Percentiles rank a stretch among this genome's conserved stretches.
phyloP scores from a whole-genome alignment of 495 filamentous ascomycete species.

The Penicillium odoratum region DNA sequence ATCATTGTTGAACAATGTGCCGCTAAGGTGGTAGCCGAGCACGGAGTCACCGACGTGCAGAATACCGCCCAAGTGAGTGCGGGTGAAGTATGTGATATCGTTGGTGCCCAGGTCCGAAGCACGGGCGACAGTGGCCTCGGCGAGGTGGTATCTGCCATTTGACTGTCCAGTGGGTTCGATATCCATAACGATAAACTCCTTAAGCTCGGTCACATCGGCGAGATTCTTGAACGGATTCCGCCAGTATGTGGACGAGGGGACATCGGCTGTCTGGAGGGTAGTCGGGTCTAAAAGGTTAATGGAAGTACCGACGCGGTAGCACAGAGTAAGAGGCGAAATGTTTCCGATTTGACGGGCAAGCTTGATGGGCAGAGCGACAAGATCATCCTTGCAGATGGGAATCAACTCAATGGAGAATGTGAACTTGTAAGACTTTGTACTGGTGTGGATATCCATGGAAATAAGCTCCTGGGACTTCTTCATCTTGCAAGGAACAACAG shows the following conservation, averaged over 20 bases:
- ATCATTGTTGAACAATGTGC: constrained; percentile 87
- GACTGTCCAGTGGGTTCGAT: constrained; percentile 75
- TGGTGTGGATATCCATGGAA: constrained; percentile 88
- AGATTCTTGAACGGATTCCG: constrained; percentile 78
- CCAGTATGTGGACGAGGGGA: constrained; percentile 83
- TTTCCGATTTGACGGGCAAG: constrained; percentile 83
- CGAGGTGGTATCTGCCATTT: constrained; percentile 79
- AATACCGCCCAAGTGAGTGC: constrained; percentile 86
- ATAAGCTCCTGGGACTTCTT: constrained; percentile 93
- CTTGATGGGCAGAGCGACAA: constrained; percentile 88
- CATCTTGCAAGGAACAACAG: constrained; percentile 64
- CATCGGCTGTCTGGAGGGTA: constrained; percentile 86
- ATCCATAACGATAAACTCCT: constrained; percentile 93
- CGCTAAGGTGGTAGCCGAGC: constrained; percentile 85
- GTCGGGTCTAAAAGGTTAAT: constrained; percentile 87
- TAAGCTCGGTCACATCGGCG: constrained; percentile 79
- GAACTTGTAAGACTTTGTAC: constrained; percentile 88
- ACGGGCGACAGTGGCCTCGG: constrained; percentile 83
- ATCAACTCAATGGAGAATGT: constrained; percentile 73
- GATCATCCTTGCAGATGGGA: constrained; percentile 94
- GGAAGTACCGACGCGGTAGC: constrained; percentile 84
- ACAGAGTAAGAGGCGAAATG: constrained; percentile 78
- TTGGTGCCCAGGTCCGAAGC: constrained; percentile 88
- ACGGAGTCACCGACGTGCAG: constrained; percentile 89
- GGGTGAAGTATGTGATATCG: constrained; percentile 78